Conservation (phyloP, 1,284 basidiomycete species). For the Fomitiporia mediterranea region DNA sequence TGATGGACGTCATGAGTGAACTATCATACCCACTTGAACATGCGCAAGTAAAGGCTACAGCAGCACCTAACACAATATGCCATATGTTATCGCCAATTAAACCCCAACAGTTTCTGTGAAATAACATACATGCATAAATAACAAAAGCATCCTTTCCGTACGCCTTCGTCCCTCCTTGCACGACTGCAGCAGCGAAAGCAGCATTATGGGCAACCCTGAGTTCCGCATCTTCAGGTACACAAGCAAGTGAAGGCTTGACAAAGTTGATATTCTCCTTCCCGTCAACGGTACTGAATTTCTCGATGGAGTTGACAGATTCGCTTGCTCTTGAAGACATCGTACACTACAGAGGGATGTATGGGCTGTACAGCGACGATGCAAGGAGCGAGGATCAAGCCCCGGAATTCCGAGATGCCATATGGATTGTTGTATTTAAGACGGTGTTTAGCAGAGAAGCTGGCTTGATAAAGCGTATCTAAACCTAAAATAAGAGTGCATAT, state of each 20-base stretch:
- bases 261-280: not conserved
- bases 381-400: too few relatives aligned
- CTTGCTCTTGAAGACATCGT: not conserved
- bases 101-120: not conserved
- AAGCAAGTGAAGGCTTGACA: not conserved
- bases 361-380: too few relatives aligned
- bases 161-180: conserved; percentile 18
- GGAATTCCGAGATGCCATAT: too few relatives aligned
- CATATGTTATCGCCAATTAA: too few relatives aligned
- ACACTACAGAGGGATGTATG: too few relatives aligned
- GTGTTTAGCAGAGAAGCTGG: not conserved
- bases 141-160: conserved; percentile 19
- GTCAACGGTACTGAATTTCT: not conserved
- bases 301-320: not conserved
- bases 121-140: conserved; percentile 21
- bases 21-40: conserved; percentile 21
- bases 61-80: conserved; percentile 10
- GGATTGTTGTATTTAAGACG: too few relatives aligned
- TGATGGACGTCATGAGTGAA: conserved; percentile 23
- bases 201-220: conserved; percentile 13
- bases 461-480: too few relatives aligned
- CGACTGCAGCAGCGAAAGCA: conserved; percentile 18
- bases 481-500: too few relatives aligned
- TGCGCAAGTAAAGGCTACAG: conserved; percentile 19
- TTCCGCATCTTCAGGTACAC: conserved; percentile 4